Percentiles rank a stretch among this genome's conserved stretches.
Evolutionary conservation across 495 filamentous ascomycete genomes (phyloP).

Genomic region (Aeminium ludgeri): DNA sequence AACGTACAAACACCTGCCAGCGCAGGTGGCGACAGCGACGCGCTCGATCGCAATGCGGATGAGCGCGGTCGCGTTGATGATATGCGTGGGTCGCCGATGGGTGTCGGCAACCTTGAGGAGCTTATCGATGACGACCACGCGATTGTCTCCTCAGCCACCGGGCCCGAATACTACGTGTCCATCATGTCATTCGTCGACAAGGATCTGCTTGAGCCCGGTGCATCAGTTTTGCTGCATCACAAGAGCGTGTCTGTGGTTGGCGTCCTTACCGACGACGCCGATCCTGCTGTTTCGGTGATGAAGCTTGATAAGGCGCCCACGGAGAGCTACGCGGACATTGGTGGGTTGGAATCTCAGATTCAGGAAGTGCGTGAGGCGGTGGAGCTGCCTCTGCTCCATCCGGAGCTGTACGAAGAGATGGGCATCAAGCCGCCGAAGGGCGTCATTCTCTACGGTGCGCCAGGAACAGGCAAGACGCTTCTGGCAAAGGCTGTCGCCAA

Average conservation of each 20-base stretch:
- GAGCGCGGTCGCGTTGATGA: slow-evolving; percentile 94
- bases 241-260: slow-evolving; percentile 97
- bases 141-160: slow-evolving; percentile 93
- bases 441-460: slow-evolving; percentile 96
- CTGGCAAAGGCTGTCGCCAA: slow-evolving; percentile 97
- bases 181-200: slow-evolving; percentile 99
- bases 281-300: slow-evolving; percentile 95
- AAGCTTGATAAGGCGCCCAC: slow-evolving; percentile 98
- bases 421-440: slow-evolving; percentile 99
- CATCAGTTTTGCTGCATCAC: slow-evolving; percentile 89
- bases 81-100: slow-evolving; percentile 97
- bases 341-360: slow-evolving; percentile 85
- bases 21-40: slow-evolving; percentile 40
- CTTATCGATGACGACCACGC: slow-evolving; percentile 99
- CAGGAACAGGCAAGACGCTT: slow-evolving; percentile 93
- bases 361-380: slow-evolving; percentile 97
- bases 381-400: slow-evolving; percentile 87
- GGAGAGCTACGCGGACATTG: slow-evolving; percentile 97
- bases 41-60: slow-evolving; percentile 72
- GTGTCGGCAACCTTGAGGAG: slow-evolving; percentile 92
- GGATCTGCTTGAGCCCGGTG: slow-evolving; percentile 89
- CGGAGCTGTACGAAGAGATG: slow-evolving; percentile 99
- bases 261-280: slow-evolving; percentile 90
- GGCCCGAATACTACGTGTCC: slow-evolving; percentile 97
- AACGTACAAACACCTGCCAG: slow-evolving; percentile 43